Percentiles rank a stretch among this genome's conserved stretches.
phyloP scores from a whole-genome alignment of 2,329 filamentous ascomycete genomes.

The Teratosphaeria nubilosa region DNA sequence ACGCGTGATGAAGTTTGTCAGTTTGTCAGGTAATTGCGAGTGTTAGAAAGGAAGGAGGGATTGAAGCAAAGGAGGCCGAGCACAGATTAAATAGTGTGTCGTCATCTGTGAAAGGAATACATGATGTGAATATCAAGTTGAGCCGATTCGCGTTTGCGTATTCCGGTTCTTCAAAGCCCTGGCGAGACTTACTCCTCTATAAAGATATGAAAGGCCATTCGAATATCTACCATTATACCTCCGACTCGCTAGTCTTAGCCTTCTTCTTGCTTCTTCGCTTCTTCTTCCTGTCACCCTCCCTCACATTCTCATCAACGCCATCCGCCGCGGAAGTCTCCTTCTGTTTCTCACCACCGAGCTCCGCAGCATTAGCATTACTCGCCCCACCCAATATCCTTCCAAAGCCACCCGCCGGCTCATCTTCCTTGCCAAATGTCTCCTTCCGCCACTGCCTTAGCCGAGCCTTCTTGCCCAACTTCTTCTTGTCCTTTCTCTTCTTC shows the following conservation, averaged over 20 bases:
- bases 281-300: not conserved
- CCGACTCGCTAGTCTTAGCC: not conserved
- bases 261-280: not conserved
- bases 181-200: not conserved
- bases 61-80: not conserved
- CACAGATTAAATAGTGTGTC: not conserved
- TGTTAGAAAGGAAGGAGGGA: not conserved
- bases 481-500: conserved; percentile 83
- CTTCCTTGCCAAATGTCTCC: conserved; percentile 52
- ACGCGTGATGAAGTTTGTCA: not conserved
- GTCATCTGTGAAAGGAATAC: not conserved
- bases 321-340: not conserved
- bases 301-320: not conserved
- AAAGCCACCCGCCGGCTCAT: conserved; percentile 38
- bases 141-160: not conserved
- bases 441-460: conserved; percentile 76
- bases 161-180: not conserved
- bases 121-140: not conserved
- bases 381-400: conserved; percentile 19
- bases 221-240: not conserved
- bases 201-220: not conserved
- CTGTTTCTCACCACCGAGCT: not conserved
- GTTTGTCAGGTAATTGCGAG: too few species aligned
- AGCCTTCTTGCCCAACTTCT: conserved; percentile 85
- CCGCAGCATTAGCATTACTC: conserved; percentile 7